Evolutionary conservation across 2,329 filamentous ascomycete species (phyloP).

Genomic region (Cladosporium phlei): DNA sequence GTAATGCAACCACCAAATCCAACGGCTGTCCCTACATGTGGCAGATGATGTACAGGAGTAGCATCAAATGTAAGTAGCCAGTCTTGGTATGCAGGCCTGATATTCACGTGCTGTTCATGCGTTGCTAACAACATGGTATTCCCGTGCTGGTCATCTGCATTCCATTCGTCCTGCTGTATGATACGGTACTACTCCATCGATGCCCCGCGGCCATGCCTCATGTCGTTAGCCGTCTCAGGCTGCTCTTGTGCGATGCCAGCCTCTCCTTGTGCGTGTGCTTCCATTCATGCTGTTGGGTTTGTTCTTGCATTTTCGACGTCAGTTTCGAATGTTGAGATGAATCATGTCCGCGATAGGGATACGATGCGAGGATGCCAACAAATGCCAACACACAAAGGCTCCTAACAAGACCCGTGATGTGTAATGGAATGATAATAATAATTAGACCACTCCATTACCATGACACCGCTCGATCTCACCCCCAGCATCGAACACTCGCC

Average conservation of each 20-base stretch:
- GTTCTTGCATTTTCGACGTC: neutral
- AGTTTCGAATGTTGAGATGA: neutral
- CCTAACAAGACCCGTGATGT: neutral
- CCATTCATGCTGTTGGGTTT: too few species aligned
- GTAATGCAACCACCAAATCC: too few species aligned
- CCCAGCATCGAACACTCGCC: neutral
- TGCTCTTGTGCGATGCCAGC: neutral
- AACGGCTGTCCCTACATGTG: too few species aligned
- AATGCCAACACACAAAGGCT: too few species aligned
- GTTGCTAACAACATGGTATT: neutral
- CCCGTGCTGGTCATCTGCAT: neutral
- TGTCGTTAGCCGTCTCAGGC: conserved; percentile 2
- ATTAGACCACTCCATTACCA: neutral
- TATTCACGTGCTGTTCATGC: neutral
- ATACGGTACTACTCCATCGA: too few species aligned
- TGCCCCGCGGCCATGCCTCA: neutral
- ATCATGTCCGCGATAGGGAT: neutral
- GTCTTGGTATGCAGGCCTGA: neutral
- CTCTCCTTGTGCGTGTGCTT: neutral
- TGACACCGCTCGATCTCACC: neutral
- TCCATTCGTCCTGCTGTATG: neutral
- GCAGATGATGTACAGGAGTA: neutral
- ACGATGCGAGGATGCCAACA: too few species aligned
- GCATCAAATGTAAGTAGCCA: neutral
- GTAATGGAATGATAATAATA: too few species aligned